Evolutionary conservation across 1,284 basidiomycete species (phyloP).

Genomic region (Ustilago lituana): DNA sequence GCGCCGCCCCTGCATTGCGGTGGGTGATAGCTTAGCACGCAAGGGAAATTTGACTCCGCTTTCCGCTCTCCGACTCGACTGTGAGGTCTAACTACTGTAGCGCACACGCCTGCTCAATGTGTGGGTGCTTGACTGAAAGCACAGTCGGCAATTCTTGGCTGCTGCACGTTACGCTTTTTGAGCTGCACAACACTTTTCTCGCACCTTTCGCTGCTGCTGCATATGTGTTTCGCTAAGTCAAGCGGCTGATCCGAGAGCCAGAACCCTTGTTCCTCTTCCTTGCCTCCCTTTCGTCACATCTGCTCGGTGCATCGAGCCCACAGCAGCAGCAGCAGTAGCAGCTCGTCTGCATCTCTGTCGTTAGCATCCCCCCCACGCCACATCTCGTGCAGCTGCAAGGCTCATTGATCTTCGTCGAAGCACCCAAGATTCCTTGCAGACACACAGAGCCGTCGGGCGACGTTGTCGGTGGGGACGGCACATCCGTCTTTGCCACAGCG

Average conservation of each 20-base stretch:
- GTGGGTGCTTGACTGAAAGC: no score
- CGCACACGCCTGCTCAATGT: no score
- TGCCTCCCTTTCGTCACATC: background rate
- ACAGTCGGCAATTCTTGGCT: constrained; percentile 3
- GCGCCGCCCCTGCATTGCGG: no score
- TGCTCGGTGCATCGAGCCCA: constrained; percentile 1
- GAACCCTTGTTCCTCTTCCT: constrained; percentile 11
- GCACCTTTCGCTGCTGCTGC: background rate
- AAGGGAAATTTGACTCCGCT: no score
- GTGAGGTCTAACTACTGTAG: no score
- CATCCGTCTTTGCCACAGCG: background rate
- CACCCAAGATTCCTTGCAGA: background rate
- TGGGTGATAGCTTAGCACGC: no score
- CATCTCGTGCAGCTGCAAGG: no score
- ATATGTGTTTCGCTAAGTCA: no score
- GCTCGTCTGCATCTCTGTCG: constrained; percentile 3
- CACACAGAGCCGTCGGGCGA: background rate
- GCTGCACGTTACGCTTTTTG: constrained; percentile 20
- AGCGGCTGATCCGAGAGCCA: constrained; percentile 14
- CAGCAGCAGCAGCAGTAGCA: no score
- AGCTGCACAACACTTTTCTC: constrained; percentile 16
- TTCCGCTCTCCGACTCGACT: no score
- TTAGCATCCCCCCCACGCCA: background rate
- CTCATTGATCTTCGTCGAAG: background rate
- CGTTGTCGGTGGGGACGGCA: background rate